Evolutionary conservation across 805 yeast species (phyloP).

Genomic region (Kodamaea kaohsiungensis): DNA sequence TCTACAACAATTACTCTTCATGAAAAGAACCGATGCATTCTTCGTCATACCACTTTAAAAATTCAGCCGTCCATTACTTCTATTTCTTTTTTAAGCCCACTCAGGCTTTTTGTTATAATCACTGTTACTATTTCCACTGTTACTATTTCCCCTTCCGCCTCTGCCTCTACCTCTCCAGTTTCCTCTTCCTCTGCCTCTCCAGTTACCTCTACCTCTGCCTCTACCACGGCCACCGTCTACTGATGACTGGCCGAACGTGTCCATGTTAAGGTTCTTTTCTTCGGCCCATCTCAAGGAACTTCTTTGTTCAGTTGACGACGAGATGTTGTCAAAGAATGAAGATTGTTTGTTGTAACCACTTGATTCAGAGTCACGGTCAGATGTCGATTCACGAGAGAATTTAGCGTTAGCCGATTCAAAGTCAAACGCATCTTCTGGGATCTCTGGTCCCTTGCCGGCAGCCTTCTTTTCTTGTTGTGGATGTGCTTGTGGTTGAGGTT

Average conservation of each 20-base stretch:
- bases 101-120: conserved; percentile 19
- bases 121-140: conserved; percentile 30
- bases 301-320: conserved; percentile 61
- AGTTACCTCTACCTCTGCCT: conserved; percentile 39
- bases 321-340: conserved; percentile 86
- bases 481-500: conserved; percentile 13
- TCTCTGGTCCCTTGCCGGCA: conserved; percentile 21
- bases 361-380: conserved; percentile 32
- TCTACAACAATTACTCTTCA: not conserved
- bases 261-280: conserved; percentile 71
- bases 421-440: conserved; percentile 67
- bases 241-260: conserved; percentile 79
- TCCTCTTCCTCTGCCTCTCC: conserved; percentile 24
- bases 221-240: conserved; percentile 31
- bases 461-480: conserved; percentile 6
- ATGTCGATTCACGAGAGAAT: conserved; percentile 53
- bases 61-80: not conserved
- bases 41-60: not conserved
- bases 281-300: conserved; percentile 62
- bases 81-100: conserved; percentile 16
- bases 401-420: conserved; percentile 74
- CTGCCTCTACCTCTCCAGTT: conserved; percentile 41
- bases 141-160: conserved; percentile 32
- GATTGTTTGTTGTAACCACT: conserved; percentile 68
- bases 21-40: not conserved